Conservation (phyloP, 208 protist genomes). For the Trypanosoma brucei region DNA sequence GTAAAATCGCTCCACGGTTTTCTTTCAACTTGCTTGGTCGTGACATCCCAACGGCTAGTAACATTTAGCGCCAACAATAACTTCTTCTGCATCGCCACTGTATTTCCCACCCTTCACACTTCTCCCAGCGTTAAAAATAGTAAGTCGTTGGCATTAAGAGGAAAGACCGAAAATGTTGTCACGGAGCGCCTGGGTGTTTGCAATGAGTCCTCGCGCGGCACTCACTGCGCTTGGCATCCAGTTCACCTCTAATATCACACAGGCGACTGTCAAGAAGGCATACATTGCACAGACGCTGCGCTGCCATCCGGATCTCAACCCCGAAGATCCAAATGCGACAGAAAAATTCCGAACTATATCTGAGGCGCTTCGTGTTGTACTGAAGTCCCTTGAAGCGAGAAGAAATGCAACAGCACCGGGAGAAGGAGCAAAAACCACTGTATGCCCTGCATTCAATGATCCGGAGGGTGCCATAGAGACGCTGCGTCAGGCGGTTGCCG, state of each 20-base stretch:
- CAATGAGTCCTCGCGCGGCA: slow-evolving; percentile 59
- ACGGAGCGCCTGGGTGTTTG: slow-evolving; percentile 7
- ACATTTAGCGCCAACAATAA: no score
- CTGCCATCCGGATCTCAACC: slow-evolving; percentile 80
- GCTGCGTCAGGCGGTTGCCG: slow-evolving; percentile 49
- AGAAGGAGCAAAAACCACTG: background rate
- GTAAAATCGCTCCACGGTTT: no score
- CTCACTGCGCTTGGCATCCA: slow-evolving; percentile 46
- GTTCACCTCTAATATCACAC: slow-evolving; percentile 28
- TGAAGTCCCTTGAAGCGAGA: slow-evolving; percentile 54
- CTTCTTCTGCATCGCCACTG: no score
- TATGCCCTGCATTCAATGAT: slow-evolving; percentile 30
- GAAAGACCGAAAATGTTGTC: slow-evolving; percentile 9
- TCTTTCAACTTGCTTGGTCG: no score
- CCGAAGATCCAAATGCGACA: slow-evolving; percentile 58
- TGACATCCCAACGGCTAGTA: no score
- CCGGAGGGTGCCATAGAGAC: slow-evolving; percentile 47
- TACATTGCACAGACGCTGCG: slow-evolving; percentile 69
- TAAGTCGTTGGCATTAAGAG: background rate
- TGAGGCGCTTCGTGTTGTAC: slow-evolving; percentile 69
- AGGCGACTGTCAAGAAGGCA: slow-evolving; percentile 64
- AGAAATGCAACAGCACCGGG: background rate
- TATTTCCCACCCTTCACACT: no score
- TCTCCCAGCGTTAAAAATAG: no score
- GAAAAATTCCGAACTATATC: slow-evolving; percentile 68